Evolutionary conservation across 805 yeast genomes (phyloP).

Genomic region (Candida glaebosa): DNA sequence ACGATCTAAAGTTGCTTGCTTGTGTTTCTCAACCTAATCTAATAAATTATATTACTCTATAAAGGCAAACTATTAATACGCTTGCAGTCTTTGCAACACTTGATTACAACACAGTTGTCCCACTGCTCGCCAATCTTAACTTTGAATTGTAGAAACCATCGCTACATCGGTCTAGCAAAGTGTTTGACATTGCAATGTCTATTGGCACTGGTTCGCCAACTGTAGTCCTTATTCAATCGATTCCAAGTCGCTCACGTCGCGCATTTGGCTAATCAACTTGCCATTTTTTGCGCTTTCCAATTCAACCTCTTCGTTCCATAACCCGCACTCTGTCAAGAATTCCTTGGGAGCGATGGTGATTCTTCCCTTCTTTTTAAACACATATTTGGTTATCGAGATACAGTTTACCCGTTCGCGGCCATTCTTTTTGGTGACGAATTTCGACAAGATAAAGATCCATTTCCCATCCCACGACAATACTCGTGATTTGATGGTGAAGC

Average conservation of each 20-base stretch:
- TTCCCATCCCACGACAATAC: conserved; percentile 83
- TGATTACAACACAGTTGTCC: too few relatives aligned
- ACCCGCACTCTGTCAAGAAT: conserved; percentile 52
- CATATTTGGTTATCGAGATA: conserved; percentile 71
- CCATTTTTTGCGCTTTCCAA: conserved; percentile 37
- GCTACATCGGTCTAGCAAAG: too few relatives aligned
- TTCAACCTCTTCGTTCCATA: conserved; percentile 51
- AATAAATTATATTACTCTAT: too few relatives aligned
- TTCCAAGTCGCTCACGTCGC: conserved; percentile 35
- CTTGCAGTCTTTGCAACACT: too few relatives aligned
- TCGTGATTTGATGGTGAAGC: conserved; percentile 52
- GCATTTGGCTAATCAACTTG: conserved; percentile 29
- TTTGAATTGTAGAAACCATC: too few relatives aligned
- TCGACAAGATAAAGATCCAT: conserved; percentile 73
- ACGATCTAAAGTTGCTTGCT: too few relatives aligned
- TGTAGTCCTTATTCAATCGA: conserved; percentile 6
- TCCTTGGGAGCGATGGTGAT: conserved; percentile 68
- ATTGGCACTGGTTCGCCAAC: too few relatives aligned
- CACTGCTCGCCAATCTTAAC: too few relatives aligned
- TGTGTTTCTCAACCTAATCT: too few relatives aligned
- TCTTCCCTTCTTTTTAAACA: conserved; percentile 69
- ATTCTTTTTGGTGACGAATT: conserved; percentile 46
- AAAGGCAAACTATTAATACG: too few relatives aligned
- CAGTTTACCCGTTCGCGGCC: conserved; percentile 40
- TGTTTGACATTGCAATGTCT: too few relatives aligned